These are phyloP conservation scores for Calonectria pseudoturangicola DNA, from an alignment of 2,329 filamentous ascomycete species.

Conservation along the genomic window DNA sequence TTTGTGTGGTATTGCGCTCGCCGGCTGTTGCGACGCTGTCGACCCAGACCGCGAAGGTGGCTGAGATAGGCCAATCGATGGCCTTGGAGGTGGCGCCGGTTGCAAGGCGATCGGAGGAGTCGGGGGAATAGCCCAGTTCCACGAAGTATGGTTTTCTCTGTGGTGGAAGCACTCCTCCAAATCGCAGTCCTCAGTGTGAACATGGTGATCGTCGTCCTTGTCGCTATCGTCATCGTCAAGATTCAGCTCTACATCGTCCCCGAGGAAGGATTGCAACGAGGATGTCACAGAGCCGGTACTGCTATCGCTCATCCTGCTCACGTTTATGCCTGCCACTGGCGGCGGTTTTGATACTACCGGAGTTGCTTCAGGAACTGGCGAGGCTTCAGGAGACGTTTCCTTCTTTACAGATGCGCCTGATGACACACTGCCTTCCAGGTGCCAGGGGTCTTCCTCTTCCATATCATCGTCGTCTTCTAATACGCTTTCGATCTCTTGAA, in stretches of 20 bases:
- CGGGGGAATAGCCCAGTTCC: slow-evolving; percentile 37
- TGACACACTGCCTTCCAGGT: slow-evolving; percentile 26
- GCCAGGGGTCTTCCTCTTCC: slow-evolving; percentile 36
- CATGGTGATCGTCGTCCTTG: slow-evolving; percentile 11
- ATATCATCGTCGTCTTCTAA: neutral
- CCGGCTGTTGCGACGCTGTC: neutral
- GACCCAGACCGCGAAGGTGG: slow-evolving; percentile 10
- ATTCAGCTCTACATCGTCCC: slow-evolving; percentile 26
- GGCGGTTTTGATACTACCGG: neutral
- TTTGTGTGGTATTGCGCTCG: neutral
- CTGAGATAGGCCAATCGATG: neutral
- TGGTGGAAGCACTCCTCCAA: neutral
- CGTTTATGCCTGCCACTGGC: neutral
- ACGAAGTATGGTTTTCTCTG: slow-evolving; percentile 30
- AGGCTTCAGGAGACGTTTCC: neutral
- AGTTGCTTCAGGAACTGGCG: neutral
- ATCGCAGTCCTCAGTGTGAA: slow-evolving; percentile 10
- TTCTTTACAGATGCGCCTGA: neutral
- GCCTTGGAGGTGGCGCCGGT: slow-evolving; percentile 31
- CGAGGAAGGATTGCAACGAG: slow-evolving; percentile 34
- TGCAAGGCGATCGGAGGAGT: slow-evolving; percentile 17
- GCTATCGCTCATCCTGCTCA: slow-evolving; percentile 37
- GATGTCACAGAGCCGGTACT: slow-evolving; percentile 21
- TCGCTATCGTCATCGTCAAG: slow-evolving; percentile 15
- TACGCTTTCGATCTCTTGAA: neutral